Evolutionary conservation across 148 eudicot genomes (phyloP).

Genomic region (Rhododendron henanense): DNA sequence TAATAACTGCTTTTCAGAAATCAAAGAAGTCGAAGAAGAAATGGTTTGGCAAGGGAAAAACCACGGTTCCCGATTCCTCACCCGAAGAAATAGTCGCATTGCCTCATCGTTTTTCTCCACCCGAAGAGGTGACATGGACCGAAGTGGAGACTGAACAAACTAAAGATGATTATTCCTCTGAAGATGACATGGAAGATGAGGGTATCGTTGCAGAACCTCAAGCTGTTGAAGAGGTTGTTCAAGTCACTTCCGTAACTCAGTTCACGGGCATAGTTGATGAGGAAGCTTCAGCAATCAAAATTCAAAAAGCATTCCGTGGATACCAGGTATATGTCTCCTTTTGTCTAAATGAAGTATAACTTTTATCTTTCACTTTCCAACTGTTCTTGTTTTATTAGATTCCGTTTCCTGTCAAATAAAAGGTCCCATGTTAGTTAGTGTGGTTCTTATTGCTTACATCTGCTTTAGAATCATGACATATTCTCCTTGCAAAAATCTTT

Average conservation of each 20-base stretch:
- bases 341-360: background rate
- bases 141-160: conserved; percentile 38
- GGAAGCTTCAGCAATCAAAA: conserved; percentile 71
- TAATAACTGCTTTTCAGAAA: conserved; percentile 32
- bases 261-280: conserved; percentile 49
- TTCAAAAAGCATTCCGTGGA: conserved; percentile 80
- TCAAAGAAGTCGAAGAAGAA: conserved; percentile 49
- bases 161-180: conserved; percentile 36
- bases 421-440: background rate
- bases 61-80: conserved; percentile 19
- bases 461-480: background rate
- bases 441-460: background rate
- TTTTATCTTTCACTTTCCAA: background rate
- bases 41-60: conserved; percentile 47
- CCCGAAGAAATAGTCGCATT: conserved; percentile 21
- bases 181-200: conserved; percentile 44
- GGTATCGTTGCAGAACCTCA: conserved; percentile 42
- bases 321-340: conserved; percentile 48
- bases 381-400: background rate
- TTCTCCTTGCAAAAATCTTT: background rate
- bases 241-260: conserved; percentile 25
- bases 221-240: conserved; percentile 57
- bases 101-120: conserved; percentile 29
- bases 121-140: conserved; percentile 26
- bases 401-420: background rate